phyloP scores from a whole-genome alignment of 176 grass and related monocot genomes.

The Pontederia crassipes region DNA sequence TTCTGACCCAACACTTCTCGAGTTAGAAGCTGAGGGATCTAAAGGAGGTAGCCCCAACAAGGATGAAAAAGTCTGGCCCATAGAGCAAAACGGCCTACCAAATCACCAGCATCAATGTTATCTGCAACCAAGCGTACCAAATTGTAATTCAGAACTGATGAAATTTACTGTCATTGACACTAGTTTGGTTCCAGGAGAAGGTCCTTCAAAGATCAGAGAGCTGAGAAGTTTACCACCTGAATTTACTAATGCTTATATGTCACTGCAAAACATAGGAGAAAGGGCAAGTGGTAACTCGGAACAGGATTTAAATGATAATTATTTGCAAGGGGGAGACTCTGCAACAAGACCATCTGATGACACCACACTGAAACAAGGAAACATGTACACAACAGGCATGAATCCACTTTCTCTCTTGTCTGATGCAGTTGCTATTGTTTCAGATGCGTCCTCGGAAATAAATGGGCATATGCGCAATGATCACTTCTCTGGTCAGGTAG shows the following conservation, averaged over 20 bases:
- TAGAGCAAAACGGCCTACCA: slow-evolving; percentile 26
- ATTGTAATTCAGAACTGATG: slow-evolving; percentile 49
- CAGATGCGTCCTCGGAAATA: slow-evolving; percentile 9
- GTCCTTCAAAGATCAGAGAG: slow-evolving; percentile 65
- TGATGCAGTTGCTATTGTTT: slow-evolving; percentile 23
- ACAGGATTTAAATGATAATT: slow-evolving; percentile 42
- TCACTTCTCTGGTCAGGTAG: slow-evolving; percentile 20
- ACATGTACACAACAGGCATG: slow-evolving; percentile 15
- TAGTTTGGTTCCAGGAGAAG: slow-evolving; percentile 64
- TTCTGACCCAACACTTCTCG: slow-evolving; percentile 57
- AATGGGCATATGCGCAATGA: slow-evolving; percentile 41
- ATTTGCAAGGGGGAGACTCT: slow-evolving; percentile 18
- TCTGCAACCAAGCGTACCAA: slow-evolving; percentile 30
- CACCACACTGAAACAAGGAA: slow-evolving; percentile 20
- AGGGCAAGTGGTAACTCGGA: slow-evolving; percentile 38
- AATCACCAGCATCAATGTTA: slow-evolving; percentile 33
- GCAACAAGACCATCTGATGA: slow-evolving; percentile 16
- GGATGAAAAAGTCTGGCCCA: slow-evolving; percentile 46
- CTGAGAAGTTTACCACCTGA: slow-evolving; percentile 60
- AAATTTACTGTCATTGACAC: slow-evolving; percentile 98
- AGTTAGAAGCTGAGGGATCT: slow-evolving; percentile 43
- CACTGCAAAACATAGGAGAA: slow-evolving; percentile 28
- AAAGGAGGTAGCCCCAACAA: slow-evolving; percentile 20
- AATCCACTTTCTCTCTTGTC: slow-evolving; percentile 25
- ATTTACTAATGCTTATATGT: slow-evolving; percentile 33